Evolutionary conservation across 2,329 filamentous ascomycete species (phyloP), one percentile per base, ranked within the genome.

Genomic region (Rhexocercosporidium sp.): DNA sequence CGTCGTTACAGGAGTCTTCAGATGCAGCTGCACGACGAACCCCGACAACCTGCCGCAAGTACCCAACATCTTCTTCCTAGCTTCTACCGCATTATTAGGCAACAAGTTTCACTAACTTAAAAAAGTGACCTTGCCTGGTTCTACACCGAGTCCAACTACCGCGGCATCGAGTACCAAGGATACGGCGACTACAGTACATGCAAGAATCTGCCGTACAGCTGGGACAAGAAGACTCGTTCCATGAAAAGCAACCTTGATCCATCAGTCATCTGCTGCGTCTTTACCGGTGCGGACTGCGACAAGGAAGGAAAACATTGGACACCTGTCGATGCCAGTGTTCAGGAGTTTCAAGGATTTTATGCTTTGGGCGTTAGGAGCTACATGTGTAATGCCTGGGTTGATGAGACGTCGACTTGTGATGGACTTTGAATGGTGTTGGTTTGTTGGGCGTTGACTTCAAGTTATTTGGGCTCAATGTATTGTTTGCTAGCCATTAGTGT

Each of bases 171-270:
- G 18, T 65, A 65, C 62, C 46, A 53, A 37, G 46, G 31, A 9
- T 66, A 66, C 47, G 64, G 64, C 20, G n/a, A 54, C 47, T 61
- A 66, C 57, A 20, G 20, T 3, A 39, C 31, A 1, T 66, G 64
- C 57, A 39, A 66, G 22, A 66, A 66, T 44, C 56, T 66, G 7
- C 64, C 64, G 3, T 34, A 22, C 18, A 7, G 27, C 22, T 66
- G 47, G 56, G 64, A 66, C 27, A 27, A 61, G 47, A 61, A 66
- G 25, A 29, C 64, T 14, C 31, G 37, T 12, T 66, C 64, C 16
- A 34, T 61, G 46, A 53, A 31, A 8, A 46, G 47, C 22, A 54
- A 46, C 37, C n/a, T 44, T 8, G n/a, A 59, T 14, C 44, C 34
- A 3, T 16, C 46, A 1, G 41, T 66, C 22, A 47, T 56, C 37